Evolutionary conservation across 306 rosid species (phyloP).

Genomic region (cucumber (Cucumis sativus)): Cucumber_9930_V3 NC_026658.2:25347001-25347500

Average conservation of each 20-base stretch:
- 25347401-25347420: conserved; percentile 2
- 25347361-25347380: conserved; percentile 11
- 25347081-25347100: not conserved
- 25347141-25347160: not conserved
- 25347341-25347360: conserved; percentile 42
- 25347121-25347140: not conserved
- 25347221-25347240: conserved; percentile 4
- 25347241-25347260: conserved; percentile 85
- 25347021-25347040: not conserved
- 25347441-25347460: conserved; percentile 7
- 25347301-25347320: conserved; percentile 89
- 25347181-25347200: not conserved
- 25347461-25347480: conserved; percentile 58
- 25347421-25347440: not conserved
- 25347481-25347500: conserved; percentile 67
- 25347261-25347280: conserved; percentile 62
- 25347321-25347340: conserved; percentile 85
- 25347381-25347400: conserved; percentile 6
- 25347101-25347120: not conserved
- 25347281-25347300: conserved; percentile 98
- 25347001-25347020: not conserved
- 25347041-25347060: not conserved
- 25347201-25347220: not conserved
- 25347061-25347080: not conserved
- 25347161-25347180: not conserved